Evolutionary conservation across 2,329 filamentous ascomycete genomes (phyloP), one percentile per base, ranked within the genome.

Genomic region (Zymoseptoria pseudotritici): DNA sequence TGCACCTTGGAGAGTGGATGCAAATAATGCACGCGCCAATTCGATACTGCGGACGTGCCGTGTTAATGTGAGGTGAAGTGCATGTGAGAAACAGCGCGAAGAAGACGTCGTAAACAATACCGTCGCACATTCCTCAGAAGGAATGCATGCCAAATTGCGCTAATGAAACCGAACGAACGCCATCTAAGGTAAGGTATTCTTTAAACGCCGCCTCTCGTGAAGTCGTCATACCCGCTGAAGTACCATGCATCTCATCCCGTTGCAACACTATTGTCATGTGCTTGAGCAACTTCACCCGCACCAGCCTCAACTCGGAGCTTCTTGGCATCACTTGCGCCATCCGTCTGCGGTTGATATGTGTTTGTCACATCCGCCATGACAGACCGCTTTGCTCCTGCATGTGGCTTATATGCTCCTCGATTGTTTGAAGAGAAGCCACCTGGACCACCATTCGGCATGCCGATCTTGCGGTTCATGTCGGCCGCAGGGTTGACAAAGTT

Each of bases 401-500:
- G 79, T 9, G 78, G 77, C 61, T 76, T 78, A 64, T 81, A 82
- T n/a, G 52, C 52, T 21, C 72, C 72, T n/a, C 69, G 69, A 9
- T 54, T 54, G 13, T 20, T 50, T 49, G n/a, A 21, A 6, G 7
- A 19, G 17, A 22, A 22, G 10, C 52, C 52, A 4, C 50, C 50
- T 17, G 20, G n/a, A 26, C 53, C 53, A 29, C 54, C 31, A 10
- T 31, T 31, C 7, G 80, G 80, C 77, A 81, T 79, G 17, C 80
- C 80, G 19, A 83, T 78, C 26, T 77, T 69, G 19, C 80, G 71
- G 60, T 73, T 75, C 56, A 72, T 65, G 61, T 82, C 80, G 49
- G 75, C 71, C 9, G 79, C 73, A 9, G 79, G 78, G 58, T 82
- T 80, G 51, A 79, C 72, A 50, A 80, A 79, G 60, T 79, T 81